Conservation (phyloP, 1,284 basidiomycete species). For the Heliocybe sulcata region DNA sequence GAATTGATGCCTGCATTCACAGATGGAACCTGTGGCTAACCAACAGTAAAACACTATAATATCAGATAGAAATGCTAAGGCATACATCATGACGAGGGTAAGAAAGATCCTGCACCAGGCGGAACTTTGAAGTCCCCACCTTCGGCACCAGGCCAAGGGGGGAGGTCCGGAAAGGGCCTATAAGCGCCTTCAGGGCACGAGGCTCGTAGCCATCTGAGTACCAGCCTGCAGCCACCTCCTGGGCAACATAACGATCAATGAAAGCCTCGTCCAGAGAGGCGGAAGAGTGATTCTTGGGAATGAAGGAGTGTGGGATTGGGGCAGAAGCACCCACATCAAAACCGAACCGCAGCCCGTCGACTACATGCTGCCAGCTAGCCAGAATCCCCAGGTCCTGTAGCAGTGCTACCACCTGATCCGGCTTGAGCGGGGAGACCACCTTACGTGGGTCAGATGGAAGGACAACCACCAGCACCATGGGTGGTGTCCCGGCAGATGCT, state of each 20-base stretch:
- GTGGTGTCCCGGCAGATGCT: slow-evolving; percentile 14
- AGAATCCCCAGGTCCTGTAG: slow-evolving; percentile 12
- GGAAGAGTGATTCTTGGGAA: slow-evolving; percentile 23
- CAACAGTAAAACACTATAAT: background rate
- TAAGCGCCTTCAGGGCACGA: slow-evolving; percentile 20
- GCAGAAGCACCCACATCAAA: slow-evolving; percentile 22
- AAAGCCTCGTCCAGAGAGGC: slow-evolving; percentile 12
- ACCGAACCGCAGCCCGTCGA: slow-evolving; percentile 18
- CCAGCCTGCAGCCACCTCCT: slow-evolving; percentile 24
- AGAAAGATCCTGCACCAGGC: slow-evolving; percentile 29
- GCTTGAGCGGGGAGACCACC: slow-evolving; percentile 18
- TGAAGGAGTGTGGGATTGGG: slow-evolving; percentile 8
- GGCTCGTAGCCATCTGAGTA: slow-evolving; percentile 22
- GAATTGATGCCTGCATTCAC: slow-evolving; percentile 20
- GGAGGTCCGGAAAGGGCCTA: slow-evolving; percentile 28
- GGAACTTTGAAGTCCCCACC: slow-evolving; percentile 16
- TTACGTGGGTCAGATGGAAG: slow-evolving; percentile 18
- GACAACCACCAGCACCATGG: slow-evolving; percentile 19
- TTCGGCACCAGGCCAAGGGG: slow-evolving; percentile 30
- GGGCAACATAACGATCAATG: slow-evolving; percentile 19
- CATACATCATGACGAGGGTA: slow-evolving; percentile 20
- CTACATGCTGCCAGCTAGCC: slow-evolving; percentile 16
- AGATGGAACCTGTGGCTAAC: slow-evolving; percentile 13
- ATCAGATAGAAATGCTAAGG: background rate
- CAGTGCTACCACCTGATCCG: slow-evolving; percentile 9